Conservation (phyloP, 1,284 basidiomycete genomes). For the Ceratobasidium sp. region DNA sequence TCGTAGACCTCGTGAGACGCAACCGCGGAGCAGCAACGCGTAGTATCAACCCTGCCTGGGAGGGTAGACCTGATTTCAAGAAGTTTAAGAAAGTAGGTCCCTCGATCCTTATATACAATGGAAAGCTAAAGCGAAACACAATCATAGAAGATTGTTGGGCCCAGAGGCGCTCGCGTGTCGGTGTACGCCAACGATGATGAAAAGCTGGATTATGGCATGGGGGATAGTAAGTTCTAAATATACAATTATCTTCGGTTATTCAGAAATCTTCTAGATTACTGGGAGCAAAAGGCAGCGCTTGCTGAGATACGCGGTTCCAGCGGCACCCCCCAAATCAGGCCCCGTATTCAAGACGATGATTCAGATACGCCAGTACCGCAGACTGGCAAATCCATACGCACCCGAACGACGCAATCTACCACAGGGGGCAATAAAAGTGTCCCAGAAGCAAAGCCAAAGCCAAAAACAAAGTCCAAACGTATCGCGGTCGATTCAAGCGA, state of each 20-base stretch:
- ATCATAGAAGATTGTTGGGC: slow-evolving; percentile 49
- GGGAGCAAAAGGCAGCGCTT: slow-evolving; percentile 14
- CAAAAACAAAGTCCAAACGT: slow-evolving; percentile 15
- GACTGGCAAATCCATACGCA: neutral
- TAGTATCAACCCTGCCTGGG: slow-evolving; percentile 54
- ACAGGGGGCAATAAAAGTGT: neutral
- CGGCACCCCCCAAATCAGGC: slow-evolving; percentile 5
- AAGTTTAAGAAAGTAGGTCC: slow-evolving; percentile 79
- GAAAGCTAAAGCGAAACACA: neutral
- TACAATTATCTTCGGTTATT: neutral
- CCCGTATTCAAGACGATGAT: slow-evolving; percentile 26
- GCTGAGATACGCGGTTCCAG: slow-evolving; percentile 13
- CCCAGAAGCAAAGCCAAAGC: slow-evolving; percentile 23
- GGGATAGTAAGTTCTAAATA: slow-evolving; percentile 53
- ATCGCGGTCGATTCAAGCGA: slow-evolving; percentile 24
- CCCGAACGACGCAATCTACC: neutral
- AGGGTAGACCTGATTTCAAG: slow-evolving; percentile 77
- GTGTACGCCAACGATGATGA: slow-evolving; percentile 55
- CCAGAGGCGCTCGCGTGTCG: slow-evolving; percentile 55
- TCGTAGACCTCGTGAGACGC: slow-evolving; percentile 59
- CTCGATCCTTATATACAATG: neutral
- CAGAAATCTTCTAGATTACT: slow-evolving; percentile 19
- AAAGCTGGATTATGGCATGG: slow-evolving; percentile 64
- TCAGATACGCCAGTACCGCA: slow-evolving; percentile 26
- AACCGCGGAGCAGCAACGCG: slow-evolving; percentile 34